Evolutionary conservation across 164 flowering plant species (phyloP).

Genomic region (grape (Vitis vinifera)): DNA sequence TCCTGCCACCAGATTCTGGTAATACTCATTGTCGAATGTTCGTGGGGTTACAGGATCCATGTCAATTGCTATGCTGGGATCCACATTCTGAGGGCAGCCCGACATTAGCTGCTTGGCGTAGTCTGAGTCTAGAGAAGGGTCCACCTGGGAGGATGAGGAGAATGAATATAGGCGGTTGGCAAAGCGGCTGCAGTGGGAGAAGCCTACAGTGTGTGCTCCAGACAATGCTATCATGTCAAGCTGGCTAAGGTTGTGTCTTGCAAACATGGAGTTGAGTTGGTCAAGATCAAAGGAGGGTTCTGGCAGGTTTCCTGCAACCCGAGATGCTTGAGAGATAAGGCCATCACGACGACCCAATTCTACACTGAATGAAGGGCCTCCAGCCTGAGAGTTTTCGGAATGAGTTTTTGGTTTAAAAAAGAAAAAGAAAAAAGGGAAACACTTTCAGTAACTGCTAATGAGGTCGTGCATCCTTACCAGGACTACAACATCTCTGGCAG

Average conservation of each 20-base stretch:
- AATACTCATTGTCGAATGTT: constrained; percentile 66
- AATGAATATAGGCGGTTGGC: constrained; percentile 59
- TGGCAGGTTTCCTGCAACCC: constrained; percentile 63
- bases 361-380: constrained; percentile 62
- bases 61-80: constrained; percentile 52
- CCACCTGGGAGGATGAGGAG: constrained; percentile 39
- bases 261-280: constrained; percentile 47
- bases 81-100: constrained; percentile 49
- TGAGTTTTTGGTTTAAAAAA: not conserved
- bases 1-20: constrained; percentile 50
- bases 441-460: no score
- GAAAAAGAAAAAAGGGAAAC: not conserved
- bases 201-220: constrained; percentile 81
- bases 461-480: constrained; percentile 44
- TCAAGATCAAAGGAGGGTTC: constrained; percentile 41
- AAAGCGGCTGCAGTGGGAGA: constrained; percentile 73
- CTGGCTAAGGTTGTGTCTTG: constrained; percentile 44
- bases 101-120: constrained; percentile 62
- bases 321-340: constrained; percentile 54
- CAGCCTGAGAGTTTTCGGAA: constrained; percentile 36
- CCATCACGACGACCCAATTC: constrained; percentile 81
- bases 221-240: constrained; percentile 75
- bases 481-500: constrained; percentile 69
- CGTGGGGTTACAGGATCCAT: constrained; percentile 66
- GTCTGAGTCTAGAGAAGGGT: constrained; percentile 58